Percentiles rank a stretch among this genome's conserved stretches.
These are phyloP conservation scores for Paraleonurus japonicus DNA, from an alignment of 257 asterid genomes.

Conservation along the genomic window DNA sequence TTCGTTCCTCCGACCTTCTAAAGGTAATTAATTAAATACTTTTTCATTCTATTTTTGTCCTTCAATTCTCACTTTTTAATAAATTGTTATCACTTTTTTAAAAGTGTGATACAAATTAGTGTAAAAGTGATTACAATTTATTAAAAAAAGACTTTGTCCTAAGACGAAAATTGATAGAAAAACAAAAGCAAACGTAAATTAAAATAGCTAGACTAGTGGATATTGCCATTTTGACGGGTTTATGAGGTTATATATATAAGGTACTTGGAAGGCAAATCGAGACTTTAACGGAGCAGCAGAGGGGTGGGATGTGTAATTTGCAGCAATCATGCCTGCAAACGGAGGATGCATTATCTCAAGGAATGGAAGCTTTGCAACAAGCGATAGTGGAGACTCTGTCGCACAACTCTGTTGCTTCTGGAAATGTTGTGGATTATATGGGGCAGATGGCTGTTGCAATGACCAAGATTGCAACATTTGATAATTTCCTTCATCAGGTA, in stretches of 20 bases:
- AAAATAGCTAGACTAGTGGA: no score
- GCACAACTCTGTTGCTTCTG: conserved; percentile 37
- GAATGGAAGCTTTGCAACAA: conserved; percentile 82
- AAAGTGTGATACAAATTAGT: no score
- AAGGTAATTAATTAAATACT: conserved; percentile 41
- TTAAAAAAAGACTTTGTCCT: no score
- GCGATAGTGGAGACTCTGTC: conserved; percentile 70
- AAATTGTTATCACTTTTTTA: no score
- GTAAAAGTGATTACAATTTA: no score
- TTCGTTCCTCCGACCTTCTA: conserved; percentile 82
- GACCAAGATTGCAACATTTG: conserved; percentile 54
- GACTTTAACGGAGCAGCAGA: conserved; percentile 66
- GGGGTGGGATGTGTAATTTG: conserved; percentile 63
- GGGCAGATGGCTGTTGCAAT: conserved; percentile 77
- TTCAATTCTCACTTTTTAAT: no score
- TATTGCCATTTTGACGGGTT: not conserved
- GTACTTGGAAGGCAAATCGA: conserved; percentile 66
- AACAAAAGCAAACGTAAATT: no score
- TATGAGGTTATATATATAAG: no score
- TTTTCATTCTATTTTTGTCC: not conserved
- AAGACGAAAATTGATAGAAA: no score
- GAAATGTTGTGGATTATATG: conserved; percentile 58
- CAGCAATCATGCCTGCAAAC: conserved; percentile 78
- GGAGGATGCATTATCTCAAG: conserved; percentile 89
- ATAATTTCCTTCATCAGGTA: conserved; percentile 73